Base-by-base conservation (phyloP, 2,329 filamentous ascomycete genomes). In the Coniochaeta sp. region DNA sequence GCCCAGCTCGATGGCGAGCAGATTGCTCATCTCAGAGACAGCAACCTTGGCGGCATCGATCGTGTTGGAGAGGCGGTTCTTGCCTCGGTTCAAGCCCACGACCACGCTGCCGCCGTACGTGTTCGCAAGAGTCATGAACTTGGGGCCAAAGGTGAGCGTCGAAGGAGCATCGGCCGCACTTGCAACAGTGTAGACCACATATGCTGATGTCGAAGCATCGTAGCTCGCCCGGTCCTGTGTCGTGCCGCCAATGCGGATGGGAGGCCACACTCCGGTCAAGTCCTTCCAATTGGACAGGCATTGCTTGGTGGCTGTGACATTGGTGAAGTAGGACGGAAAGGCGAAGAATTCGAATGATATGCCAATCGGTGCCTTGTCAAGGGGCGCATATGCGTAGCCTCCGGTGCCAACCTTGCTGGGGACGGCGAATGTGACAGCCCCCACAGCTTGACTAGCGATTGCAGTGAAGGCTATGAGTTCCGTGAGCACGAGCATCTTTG, bases 211-310 rank as follows among this genome's bases (percentile, higher is more conserved):
- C 1, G 63, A 59, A 1, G 76, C 57, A 59, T 81, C 72, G 55
- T 75, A 81, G 2, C 65, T 71, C 1, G 78, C 78, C 4, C 78
- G 72, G 56, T 81, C 78, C 67, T 81, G 77, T 1, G 78, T 81
- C 0, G 78, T 82, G 2, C 78, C 78, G n/a, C 79, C 79, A 51
- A 82, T 79, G 49, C 78, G 68, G 45, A 81, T 70, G 0, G 77
- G 77, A 7, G 78, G 77, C 72, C 73, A 78, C 10, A 64, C 67
- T 2, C 77, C 78, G 0, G 71, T 75, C 47, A 80, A 53, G 12
- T 71, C 65, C 54, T 73, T 71, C 57, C 78, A 71, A 57, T 81
- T 81, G 22, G 71, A 60, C 6, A 82, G 65, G 54, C 79, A 82
- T 56, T 73, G 71, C 0, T 63, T 67, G 0, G 77, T 81, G 1